Evolutionary conservation across 2,329 filamentous ascomycete genomes (phyloP).

Genomic region (Claviceps digitariae): DNA sequence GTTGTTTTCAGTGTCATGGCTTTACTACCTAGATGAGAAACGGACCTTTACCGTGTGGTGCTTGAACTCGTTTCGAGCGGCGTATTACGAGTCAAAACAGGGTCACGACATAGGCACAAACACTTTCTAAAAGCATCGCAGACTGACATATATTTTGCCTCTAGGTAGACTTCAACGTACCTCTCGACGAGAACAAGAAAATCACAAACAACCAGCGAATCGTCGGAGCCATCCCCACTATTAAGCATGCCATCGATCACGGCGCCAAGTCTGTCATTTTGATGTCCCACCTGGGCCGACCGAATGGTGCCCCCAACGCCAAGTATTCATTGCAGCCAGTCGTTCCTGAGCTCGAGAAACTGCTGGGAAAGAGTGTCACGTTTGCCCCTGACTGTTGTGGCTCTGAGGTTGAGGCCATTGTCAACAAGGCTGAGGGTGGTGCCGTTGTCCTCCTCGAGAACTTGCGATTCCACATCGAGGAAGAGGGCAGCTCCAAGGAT

Average conservation of each 20-base stretch:
- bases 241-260: slow-evolving; percentile 84
- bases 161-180: slow-evolving; percentile 99
- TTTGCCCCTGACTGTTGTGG: slow-evolving; percentile 89
- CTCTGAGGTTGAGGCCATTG: slow-evolving; percentile 74
- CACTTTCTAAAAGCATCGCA: background rate
- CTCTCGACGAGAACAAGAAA: slow-evolving; percentile 82
- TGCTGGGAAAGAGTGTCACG: slow-evolving; percentile 69
- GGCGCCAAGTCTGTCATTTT: slow-evolving; percentile 86
- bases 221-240: slow-evolving; percentile 85
- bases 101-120: background rate
- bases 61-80: background rate
- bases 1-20: background rate
- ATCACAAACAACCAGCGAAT: slow-evolving; percentile 99
- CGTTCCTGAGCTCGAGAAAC: slow-evolving; percentile 80
- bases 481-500: slow-evolving; percentile 94
- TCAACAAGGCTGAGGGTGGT: slow-evolving; percentile 69
- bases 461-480: slow-evolving; percentile 94
- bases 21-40: too few relatives aligned
- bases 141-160: background rate
- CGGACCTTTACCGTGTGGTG: too few relatives aligned
- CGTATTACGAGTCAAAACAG: background rate
- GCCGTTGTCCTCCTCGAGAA: slow-evolving; percentile 91
- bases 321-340: slow-evolving; percentile 96
- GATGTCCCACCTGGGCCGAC: slow-evolving; percentile 97
- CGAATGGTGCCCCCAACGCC: slow-evolving; percentile 73